Conservation (phyloP, 305 asterid genomes). For the Fraxinus latifolia region DNA sequence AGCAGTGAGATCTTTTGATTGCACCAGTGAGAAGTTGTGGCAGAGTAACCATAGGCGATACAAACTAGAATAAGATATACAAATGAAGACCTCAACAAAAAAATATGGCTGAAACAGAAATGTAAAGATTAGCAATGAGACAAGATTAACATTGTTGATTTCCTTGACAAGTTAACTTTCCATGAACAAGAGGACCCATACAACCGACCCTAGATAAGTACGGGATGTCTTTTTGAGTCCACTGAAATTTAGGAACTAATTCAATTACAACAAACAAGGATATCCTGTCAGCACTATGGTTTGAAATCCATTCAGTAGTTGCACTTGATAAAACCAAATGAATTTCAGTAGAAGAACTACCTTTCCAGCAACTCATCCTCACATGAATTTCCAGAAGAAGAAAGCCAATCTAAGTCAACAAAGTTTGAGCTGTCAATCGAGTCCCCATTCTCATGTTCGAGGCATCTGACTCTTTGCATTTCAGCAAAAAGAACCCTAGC, state of each 20-base stretch:
- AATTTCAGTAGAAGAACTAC: conserved; percentile 37
- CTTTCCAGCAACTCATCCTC: conserved; percentile 85
- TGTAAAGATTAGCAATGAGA: not conserved
- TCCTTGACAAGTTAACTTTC: not conserved
- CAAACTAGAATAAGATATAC: not conserved
- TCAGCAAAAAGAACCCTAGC: conserved; percentile 60
- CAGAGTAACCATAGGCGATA: not conserved
- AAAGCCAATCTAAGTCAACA: conserved; percentile 91
- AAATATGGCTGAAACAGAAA: not conserved
- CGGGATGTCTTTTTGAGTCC: not conserved
- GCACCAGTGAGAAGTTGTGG: not conserved
- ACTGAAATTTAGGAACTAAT: not conserved
- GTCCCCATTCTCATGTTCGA: conserved; percentile 63
- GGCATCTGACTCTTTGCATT: conserved; percentile 47
- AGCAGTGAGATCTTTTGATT: not conserved
- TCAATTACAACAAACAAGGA: not conserved
- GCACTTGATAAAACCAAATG: not conserved
- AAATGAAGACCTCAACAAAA: not conserved
- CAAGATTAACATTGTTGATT: not conserved
- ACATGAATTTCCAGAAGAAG: conserved; percentile 91
- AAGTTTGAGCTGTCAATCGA: conserved; percentile 77
- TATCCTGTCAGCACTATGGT: not conserved
- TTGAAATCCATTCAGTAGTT: not conserved
- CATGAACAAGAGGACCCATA: not conserved
- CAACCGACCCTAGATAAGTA: not conserved